Evolutionary conservation across 768 basidiomycete species (phyloP).

Genomic region (Suillus tomentosus): DNA sequence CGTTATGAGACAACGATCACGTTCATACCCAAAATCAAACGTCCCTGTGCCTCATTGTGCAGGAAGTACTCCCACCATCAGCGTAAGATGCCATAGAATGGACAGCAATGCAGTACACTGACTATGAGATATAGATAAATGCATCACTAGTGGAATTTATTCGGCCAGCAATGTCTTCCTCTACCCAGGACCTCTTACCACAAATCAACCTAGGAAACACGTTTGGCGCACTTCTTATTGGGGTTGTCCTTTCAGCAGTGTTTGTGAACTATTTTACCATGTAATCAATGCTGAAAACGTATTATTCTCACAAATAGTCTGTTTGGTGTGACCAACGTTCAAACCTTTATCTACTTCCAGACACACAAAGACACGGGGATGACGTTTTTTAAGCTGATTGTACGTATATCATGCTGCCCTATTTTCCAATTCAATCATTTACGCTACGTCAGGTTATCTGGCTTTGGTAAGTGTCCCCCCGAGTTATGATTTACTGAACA

Average conservation of each 20-base stretch:
- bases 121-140: neutral
- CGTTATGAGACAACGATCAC: neutral
- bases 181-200: neutral
- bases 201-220: neutral
- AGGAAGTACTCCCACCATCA: neutral
- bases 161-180: neutral
- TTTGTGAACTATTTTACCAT: neutral
- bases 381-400: neutral
- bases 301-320: neutral
- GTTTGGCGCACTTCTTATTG: neutral
- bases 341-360: neutral
- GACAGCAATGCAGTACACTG: neutral
- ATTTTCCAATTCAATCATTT: neutral
- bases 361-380: neutral
- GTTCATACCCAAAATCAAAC: neutral
- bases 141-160: neutral
- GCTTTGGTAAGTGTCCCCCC: neutral
- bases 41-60: neutral
- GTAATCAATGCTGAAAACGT: neutral
- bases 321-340: neutral
- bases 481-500: neutral
- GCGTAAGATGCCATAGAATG: neutral
- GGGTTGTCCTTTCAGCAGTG: neutral
- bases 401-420: neutral
- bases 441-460: neutral